phyloP scores from a whole-genome alignment of 163 green algal species.

The Coccomyxa subellipsoidea region DNA sequence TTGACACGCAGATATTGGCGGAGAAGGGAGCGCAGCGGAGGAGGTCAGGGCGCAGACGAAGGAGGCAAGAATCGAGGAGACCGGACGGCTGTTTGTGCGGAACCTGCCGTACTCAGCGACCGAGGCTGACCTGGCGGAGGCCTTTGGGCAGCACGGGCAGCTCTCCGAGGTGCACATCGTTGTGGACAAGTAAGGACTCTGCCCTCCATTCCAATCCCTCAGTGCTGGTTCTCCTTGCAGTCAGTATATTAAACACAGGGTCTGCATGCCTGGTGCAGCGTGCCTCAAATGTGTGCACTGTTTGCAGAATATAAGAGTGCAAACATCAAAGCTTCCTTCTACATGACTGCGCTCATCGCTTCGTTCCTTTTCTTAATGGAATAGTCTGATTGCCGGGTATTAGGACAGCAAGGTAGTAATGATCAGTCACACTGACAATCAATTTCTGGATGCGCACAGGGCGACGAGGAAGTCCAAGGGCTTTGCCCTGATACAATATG shows the following conservation, averaged over 20 bases:
- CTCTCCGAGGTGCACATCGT: constrained; percentile 86
- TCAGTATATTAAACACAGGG: too few species aligned
- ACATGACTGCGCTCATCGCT: too few species aligned
- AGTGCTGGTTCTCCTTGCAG: neutral
- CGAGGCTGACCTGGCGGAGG: constrained; percentile 79
- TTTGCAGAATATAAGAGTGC: too few species aligned
- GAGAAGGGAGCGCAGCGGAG: neutral
- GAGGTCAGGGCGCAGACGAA: constrained; percentile 25
- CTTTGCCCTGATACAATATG: constrained; percentile 87
- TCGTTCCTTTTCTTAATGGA: too few species aligned
- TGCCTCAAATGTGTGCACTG: too few species aligned
- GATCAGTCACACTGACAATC: too few species aligned
- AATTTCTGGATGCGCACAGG: constrained; percentile 34
- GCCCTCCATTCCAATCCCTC: neutral
- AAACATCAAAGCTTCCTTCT: too few species aligned
- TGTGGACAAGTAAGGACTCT: constrained; percentile 53
- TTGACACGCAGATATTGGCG: too few species aligned
- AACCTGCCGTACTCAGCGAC: constrained; percentile 92
- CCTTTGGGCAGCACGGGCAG: constrained; percentile 74
- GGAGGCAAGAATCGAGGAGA: constrained; percentile 57
- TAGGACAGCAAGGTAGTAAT: too few species aligned
- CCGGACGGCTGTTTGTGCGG: constrained; percentile 87
- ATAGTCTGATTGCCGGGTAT: too few species aligned
- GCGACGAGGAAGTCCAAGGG: constrained; percentile 75
- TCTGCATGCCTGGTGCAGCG: too few species aligned